Evolutionary conservation across 2,329 filamentous ascomycete genomes (phyloP), one percentile per base, ranked within the genome.

Genomic region (Fusarium robinianum): DNA sequence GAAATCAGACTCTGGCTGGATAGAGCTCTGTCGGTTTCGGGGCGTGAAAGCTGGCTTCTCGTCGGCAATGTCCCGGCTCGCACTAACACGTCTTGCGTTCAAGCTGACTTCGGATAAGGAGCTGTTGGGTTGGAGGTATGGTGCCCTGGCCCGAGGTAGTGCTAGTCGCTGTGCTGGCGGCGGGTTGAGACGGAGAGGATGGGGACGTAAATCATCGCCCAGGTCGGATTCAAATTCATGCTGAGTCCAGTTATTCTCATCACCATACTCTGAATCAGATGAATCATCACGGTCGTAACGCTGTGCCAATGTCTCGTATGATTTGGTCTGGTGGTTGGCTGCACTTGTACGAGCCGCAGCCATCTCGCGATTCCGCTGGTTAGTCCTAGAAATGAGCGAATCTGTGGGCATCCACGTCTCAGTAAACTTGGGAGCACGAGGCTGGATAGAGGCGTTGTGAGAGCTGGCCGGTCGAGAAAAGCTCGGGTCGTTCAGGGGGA

Each of bases 361-460:
- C 43, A 72, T 57, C 31, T 69, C 68, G 27, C 71, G 71, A 52
- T 74, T 72, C n/a, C 75, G 72, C 55, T 80, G 70, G 49, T 79
- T 75, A 3, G 78, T 81, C 55, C 77, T 74, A 36, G 70, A 72
- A 58, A 79, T 71, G 27, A 80, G 71, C 3, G 77, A 78, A 25
- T 81, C 77, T 1, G 76, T 74, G 3, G 78, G 68, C 49, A 72
- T 72, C 78, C 78, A 81, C 0, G 76, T 71, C 57, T 81, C 78
- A 5, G 73, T 79, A 55, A 80, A 79, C 51, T 68, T 74, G 27
- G 71, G 68, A 2, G 66, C 53, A 21, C 75, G 74, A 22, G 59
- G 61, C 12, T 68, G 70, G 30, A 65, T 53, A 17, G 46, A 33
- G 19, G 46, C 45, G 34, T 53, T 53, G 32, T 57, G 49, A 21